Percentiles rank a stretch among this genome's conserved stretches.
These are phyloP conservation scores for Aquilaria sinensis DNA, from an alignment of 345 rosid species.

Conservation along the genomic window DNA sequence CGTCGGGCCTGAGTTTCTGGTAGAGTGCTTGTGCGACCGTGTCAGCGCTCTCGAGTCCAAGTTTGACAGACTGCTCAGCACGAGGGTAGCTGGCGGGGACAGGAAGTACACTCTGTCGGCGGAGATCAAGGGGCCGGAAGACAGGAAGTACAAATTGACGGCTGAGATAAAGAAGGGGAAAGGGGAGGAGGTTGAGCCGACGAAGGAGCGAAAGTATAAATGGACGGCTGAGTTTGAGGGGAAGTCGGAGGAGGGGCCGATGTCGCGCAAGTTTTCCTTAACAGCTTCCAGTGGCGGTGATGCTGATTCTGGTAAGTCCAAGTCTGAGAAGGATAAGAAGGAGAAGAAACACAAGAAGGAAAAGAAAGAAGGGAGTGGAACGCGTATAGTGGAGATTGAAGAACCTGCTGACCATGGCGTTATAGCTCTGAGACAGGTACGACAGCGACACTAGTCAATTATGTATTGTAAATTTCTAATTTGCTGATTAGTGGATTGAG, in stretches of 20 bases:
- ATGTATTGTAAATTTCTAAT: too few relatives aligned
- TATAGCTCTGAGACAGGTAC: constrained; percentile 60
- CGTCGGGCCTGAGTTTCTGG: constrained; percentile 26
- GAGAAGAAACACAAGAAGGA: constrained; percentile 34
- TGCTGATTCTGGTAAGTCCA: constrained; percentile 27
- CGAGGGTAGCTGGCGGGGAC: constrained; percentile 30
- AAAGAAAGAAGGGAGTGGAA: constrained; percentile 33
- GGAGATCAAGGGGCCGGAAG: constrained; percentile 63
- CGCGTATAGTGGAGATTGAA: constrained; percentile 67
- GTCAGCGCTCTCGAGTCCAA: constrained; percentile 61
- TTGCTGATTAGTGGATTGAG: background rate
- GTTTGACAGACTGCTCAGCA: constrained; percentile 41
- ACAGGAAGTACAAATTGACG: constrained; percentile 65
- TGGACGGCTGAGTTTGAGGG: constrained; percentile 80
- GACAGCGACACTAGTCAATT: background rate
- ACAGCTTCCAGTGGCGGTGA: constrained; percentile 47
- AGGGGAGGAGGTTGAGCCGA: constrained; percentile 24
- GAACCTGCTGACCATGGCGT: constrained; percentile 45
- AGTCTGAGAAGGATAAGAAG: constrained; percentile 32
- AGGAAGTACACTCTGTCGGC: constrained; percentile 79
- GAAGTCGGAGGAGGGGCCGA: constrained; percentile 44
- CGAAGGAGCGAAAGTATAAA: constrained; percentile 41
- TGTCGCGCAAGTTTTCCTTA: constrained; percentile 49
- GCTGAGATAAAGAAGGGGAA: constrained; percentile 49
- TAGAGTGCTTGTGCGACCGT: constrained; percentile 52